Percentiles rank a stretch among this genome's conserved stretches.
Evolutionary conservation across 495 filamentous ascomycete species (phyloP).

Genomic region (Daldinia grandis): DNA sequence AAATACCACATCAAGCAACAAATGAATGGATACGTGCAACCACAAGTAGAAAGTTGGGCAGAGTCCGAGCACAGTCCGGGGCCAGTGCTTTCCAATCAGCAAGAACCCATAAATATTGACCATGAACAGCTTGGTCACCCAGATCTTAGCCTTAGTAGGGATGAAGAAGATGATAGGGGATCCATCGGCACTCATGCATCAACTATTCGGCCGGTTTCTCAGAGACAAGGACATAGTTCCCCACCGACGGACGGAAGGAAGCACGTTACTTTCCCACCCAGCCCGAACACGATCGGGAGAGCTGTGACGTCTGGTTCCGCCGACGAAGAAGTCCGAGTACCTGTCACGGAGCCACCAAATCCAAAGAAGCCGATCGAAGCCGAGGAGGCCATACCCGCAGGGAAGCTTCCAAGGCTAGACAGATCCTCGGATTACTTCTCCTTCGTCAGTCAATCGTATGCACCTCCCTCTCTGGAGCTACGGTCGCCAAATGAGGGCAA

Average conservation of each 20-base stretch:
- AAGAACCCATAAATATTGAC: not conserved
- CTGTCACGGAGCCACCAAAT: slow-evolving; percentile 4
- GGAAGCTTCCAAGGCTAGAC: slow-evolving; percentile 26
- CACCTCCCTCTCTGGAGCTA: slow-evolving; percentile 39
- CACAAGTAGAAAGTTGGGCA: slow-evolving; percentile 15
- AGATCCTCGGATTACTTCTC: slow-evolving; percentile 43
- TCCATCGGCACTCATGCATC: slow-evolving; percentile 43
- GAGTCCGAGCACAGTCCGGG: slow-evolving; percentile 12
- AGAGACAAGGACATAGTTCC: slow-evolving; percentile 23
- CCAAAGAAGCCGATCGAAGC: not conserved
- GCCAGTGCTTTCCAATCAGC: not conserved
- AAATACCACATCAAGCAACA: slow-evolving; percentile 6
- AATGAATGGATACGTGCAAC: slow-evolving; percentile 23
- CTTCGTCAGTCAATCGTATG: slow-evolving; percentile 41
- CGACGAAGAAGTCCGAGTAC: slow-evolving; percentile 5
- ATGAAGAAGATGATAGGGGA: slow-evolving; percentile 35
- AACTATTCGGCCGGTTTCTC: slow-evolving; percentile 39
- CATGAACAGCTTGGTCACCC: not conserved
- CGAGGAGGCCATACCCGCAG: slow-evolving; percentile 2
- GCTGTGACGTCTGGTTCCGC: slow-evolving; percentile 28
- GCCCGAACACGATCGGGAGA: slow-evolving; percentile 32
- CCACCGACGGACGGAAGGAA: slow-evolving; percentile 29
- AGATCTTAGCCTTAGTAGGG: slow-evolving; percentile 4
- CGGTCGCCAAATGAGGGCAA: slow-evolving; percentile 34
- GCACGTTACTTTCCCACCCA: slow-evolving; percentile 33